Conservation (phyloP, 768 basidiomycete species). For the Lactifluus piperatus region DNA sequence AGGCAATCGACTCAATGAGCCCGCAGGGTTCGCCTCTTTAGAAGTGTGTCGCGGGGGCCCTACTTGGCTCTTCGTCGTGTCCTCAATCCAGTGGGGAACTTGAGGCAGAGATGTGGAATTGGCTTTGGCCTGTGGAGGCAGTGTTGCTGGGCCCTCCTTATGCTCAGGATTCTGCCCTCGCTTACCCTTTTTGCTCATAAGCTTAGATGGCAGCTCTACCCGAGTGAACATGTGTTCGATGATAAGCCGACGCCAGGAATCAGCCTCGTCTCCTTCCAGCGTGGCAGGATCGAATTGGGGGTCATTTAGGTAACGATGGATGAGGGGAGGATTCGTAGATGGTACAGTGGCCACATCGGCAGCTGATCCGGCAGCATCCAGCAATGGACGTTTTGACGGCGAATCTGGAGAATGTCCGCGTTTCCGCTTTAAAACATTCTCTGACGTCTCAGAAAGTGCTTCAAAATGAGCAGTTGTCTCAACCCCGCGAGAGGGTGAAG, state of each 20-base stretch:
- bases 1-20: conserved; percentile 8
- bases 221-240: conserved; percentile 50
- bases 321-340: conserved; percentile 11
- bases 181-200: conserved; percentile 3
- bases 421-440: conserved; percentile 25
- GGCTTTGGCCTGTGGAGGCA: not conserved
- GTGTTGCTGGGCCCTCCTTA: not conserved
- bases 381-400: conserved; percentile 21
- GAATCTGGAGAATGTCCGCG: conserved; percentile 23
- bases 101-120: conserved; percentile 2
- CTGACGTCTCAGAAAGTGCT: not conserved
- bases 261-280: conserved; percentile 37
- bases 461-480: not conserved
- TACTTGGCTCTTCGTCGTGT: not conserved
- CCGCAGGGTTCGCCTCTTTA: conserved; percentile 6
- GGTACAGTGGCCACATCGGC: not conserved
- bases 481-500: not conserved
- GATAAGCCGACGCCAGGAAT: conserved; percentile 47
- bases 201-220: conserved; percentile 13
- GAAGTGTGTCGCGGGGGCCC: not conserved
- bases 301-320: conserved; percentile 22
- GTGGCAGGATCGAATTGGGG: conserved; percentile 26
- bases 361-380: not conserved
- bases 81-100: conserved; percentile 12
- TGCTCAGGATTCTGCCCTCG: not conserved